Evolutionary conservation across 345 rosid species (phyloP).

Genomic region (Ailanthus altissimus): DNA sequence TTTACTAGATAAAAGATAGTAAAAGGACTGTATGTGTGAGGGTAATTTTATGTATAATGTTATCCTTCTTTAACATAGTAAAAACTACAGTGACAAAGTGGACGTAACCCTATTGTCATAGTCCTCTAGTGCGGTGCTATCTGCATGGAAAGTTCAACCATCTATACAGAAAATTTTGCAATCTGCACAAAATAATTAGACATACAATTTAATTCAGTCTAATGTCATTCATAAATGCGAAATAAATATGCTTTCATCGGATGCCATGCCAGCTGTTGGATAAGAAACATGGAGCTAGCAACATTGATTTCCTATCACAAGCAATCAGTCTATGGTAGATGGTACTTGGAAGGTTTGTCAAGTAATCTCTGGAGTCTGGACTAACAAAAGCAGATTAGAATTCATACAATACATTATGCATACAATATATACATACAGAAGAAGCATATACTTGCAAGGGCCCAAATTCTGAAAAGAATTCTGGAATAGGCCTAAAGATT

Average conservation of each 20-base stretch:
- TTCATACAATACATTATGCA: neutral
- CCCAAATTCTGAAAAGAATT: neutral
- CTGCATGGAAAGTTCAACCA: no score
- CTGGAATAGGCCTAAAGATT: neutral
- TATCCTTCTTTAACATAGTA: no score
- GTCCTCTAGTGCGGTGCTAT: no score
- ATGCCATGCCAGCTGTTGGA: constrained; percentile 17
- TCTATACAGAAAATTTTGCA: no score
- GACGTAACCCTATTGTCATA: no score
- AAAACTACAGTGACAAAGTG: no score
- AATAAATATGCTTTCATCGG: neutral
- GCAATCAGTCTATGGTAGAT: neutral
- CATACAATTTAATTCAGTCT: no score
- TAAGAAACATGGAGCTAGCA: neutral
- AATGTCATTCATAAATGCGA: neutral
- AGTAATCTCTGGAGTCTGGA: neutral
- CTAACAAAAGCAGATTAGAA: neutral
- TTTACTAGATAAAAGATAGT: no score
- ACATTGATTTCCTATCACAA: neutral
- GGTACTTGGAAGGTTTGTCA: neutral
- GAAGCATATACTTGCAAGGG: neutral
- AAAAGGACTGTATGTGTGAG: no score
- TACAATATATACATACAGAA: neutral
- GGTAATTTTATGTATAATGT: no score
- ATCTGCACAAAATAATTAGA: no score